A percentile compares a stretch with the other conserved stretches of the same genome.
Conservation (phyloP, 768 basidiomycete genomes). For the Pulveroboletus sp. region DNA sequence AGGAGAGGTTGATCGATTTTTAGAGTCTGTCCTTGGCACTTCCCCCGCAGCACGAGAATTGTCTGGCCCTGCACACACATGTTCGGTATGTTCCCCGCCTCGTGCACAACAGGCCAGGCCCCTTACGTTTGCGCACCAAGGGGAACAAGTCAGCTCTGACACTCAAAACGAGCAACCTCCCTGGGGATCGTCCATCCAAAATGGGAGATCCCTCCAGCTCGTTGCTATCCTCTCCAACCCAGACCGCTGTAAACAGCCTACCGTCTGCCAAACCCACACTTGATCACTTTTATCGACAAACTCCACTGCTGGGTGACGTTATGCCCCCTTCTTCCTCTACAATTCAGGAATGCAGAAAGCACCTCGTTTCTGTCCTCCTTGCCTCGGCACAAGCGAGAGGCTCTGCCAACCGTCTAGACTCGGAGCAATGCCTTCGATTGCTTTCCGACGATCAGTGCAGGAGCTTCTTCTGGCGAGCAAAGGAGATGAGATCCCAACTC, state of each 20-base stretch:
- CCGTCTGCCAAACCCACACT: neutral
- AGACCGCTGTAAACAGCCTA: constrained; percentile 8
- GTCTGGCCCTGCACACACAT: neutral
- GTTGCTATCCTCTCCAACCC: constrained; percentile 10
- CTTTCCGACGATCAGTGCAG: constrained; percentile 27
- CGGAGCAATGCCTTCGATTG: constrained; percentile 19
- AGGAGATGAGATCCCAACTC: constrained; percentile 24
- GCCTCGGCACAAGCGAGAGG: constrained; percentile 16
- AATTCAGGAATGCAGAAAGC: constrained; percentile 25
- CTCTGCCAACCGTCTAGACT: constrained; percentile 8
- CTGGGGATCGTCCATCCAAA: constrained; percentile 1
- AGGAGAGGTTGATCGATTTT: constrained; percentile 23
- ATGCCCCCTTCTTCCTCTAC: constrained; percentile 8
- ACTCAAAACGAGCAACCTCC: constrained; percentile 15
- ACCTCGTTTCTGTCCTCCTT: constrained; percentile 22
- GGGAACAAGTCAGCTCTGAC: constrained; percentile 6
- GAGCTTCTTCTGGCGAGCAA: constrained; percentile 18
- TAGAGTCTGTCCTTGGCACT: constrained; percentile 23
- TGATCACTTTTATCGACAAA: constrained; percentile 2
- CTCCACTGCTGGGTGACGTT: constrained; percentile 5
- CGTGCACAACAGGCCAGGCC: constrained; percentile 3
- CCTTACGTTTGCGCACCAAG: constrained; percentile 4
- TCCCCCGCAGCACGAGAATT: neutral
- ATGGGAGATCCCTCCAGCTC: constrained; percentile 1
- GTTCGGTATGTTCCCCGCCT: constrained; percentile 19